Evolutionary conservation across 805 yeast species (phyloP).

Genomic region (Saccharomycopsis sp.): DNA sequence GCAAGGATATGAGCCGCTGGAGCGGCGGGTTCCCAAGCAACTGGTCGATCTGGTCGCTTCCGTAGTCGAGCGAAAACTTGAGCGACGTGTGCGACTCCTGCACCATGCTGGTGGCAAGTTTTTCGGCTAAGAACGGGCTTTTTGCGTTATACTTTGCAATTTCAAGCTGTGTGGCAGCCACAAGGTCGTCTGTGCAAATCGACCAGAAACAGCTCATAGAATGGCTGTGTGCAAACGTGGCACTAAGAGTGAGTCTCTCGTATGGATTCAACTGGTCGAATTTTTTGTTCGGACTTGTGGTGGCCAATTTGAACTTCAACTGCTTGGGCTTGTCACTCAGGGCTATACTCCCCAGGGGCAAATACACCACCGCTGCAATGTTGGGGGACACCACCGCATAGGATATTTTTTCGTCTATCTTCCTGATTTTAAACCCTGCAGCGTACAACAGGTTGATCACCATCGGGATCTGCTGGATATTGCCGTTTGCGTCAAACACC

Average conservation of each 20-base stretch:
- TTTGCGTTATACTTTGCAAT: conserved; percentile 28
- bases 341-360: conserved; percentile 32
- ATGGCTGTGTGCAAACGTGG: conserved; percentile 58
- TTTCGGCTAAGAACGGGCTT: conserved; percentile 22
- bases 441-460: conserved; percentile 41
- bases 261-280: not conserved
- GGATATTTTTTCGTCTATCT: not conserved
- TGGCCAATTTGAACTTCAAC: conserved; percentile 19
- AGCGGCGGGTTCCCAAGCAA: conserved; percentile 70
- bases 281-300: conserved; percentile 4
- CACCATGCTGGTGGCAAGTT: conserved; percentile 38
- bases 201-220: conserved; percentile 66
- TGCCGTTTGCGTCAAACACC: not conserved
- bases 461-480: conserved; percentile 25
- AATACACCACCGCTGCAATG: conserved; percentile 29
- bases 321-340: conserved; percentile 17
- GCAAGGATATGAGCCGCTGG: conserved; percentile 65
- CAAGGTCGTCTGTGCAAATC: conserved; percentile 61
- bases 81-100: conserved; percentile 71
- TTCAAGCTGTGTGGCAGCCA: conserved; percentile 48
- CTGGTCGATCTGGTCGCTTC: conserved; percentile 70
- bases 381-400: conserved; percentile 15
- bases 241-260: conserved; percentile 34
- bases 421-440: conserved; percentile 42
- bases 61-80: conserved; percentile 61